Base-by-base conservation (phyloP, 2,329 filamentous ascomycete species). In the Coniochaeta prunicola region DNA sequence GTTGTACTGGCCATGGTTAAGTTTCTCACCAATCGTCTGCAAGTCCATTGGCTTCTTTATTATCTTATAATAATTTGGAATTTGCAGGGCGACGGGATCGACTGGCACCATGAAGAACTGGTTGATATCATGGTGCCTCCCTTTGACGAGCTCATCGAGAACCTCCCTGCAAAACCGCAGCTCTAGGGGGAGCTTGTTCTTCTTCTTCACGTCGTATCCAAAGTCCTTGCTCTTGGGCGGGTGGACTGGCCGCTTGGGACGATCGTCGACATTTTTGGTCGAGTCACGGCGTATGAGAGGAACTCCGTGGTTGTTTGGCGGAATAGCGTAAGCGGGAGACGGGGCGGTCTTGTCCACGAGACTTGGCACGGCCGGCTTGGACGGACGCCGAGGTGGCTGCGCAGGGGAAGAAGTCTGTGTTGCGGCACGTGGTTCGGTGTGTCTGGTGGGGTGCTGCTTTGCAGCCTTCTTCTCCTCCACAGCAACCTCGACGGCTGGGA, bases 31-130 rank as follows among this genome's bases (percentile, higher is more conserved):
- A 68, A 96, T 89, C n/a, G 91, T 96, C 17, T 82, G 80, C 56
- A 97, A 79, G 71, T 99, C 93, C 93, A 97, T 99, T 0, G 94
- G 94, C 70, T 92, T 91, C 79, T 96, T 97, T 76, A 99, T 92
- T 62, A 97, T 80, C 67, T 89, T 91, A 71, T 94, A 91, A 71
- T 99, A 99, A 26, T 89, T 88, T 0, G 94, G 94, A 60, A 97
- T 97, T 70, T 93, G 92, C 58, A 97, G 78, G 0, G 92, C 93
- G 36, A 97, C 92, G 0, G 94, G 92, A 70, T 99, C 94, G 21
- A 99, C 94, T 0, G 94, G 90, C 8, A 83, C 76, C 66, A 91
- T 77, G 76, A 99, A 99, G 60, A 90, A 87, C 58, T 81, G 80
- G 48, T 91, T 91, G 64, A 87, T 76, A 1, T 75, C 69, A 59